Conservation (phyloP, 2,329 filamentous ascomycete genomes). For the Neophaeococcomyces aloes region DNA sequence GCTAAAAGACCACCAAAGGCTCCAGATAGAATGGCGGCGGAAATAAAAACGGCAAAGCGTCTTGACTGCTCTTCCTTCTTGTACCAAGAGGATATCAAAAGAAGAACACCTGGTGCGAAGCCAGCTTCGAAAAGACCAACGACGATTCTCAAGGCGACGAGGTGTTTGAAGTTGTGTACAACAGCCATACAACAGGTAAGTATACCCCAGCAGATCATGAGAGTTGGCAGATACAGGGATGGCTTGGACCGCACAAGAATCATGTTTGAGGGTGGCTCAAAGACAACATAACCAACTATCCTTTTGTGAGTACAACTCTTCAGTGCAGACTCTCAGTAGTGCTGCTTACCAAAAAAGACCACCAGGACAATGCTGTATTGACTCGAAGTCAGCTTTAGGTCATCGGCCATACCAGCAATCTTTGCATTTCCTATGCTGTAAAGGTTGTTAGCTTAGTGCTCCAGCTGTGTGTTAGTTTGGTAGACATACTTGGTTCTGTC, state of each 20-base stretch:
- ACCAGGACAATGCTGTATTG: conserved; percentile 43
- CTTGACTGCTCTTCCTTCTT: conserved; percentile 49
- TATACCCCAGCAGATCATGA: conserved; percentile 21
- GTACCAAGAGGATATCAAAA: conserved; percentile 43
- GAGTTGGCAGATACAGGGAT: conserved; percentile 20
- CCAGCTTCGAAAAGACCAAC: conserved; percentile 28
- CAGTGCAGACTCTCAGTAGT: no score
- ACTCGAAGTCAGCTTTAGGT: conserved; percentile 36
- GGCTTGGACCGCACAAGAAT: no score
- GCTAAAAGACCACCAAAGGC: conserved; percentile 53
- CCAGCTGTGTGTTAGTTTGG: no score
- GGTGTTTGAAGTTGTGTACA: conserved; percentile 20
- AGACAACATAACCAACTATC: no score
- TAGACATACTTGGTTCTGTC: background rate
- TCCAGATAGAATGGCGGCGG: conserved; percentile 46
- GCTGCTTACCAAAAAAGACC: conserved; percentile 32
- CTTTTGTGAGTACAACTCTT: no score
- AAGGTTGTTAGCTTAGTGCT: background rate
- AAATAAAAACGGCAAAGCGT: conserved; percentile 50
- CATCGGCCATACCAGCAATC: conserved; percentile 43
- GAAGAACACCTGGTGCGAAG: conserved; percentile 11
- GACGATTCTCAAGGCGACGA: conserved; percentile 27
- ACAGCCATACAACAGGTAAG: conserved; percentile 14
- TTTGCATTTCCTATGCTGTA: conserved; percentile 46
- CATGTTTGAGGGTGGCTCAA: no score